Percentiles rank a stretch among this genome's conserved stretches.
phyloP scores from a whole-genome alignment of 1,284 basidiomycete species.

The Marasmius tenuissimus region DNA sequence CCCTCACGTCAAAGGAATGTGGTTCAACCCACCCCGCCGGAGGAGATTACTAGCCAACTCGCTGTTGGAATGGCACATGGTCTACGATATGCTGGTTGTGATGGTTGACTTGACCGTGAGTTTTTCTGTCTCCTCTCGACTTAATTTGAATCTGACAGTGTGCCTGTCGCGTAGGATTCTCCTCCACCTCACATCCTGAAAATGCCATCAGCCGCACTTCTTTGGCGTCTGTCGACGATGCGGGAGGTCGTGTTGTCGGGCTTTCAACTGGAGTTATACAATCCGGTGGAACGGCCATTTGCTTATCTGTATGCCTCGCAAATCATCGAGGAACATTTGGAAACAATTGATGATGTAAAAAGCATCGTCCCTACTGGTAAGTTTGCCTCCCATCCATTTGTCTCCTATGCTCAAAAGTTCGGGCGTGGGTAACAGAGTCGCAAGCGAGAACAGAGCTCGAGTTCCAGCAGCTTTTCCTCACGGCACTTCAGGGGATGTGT shows the following conservation, averaged over 20 bases:
- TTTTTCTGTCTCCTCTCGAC: constrained; percentile 26
- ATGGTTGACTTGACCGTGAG: constrained; percentile 33
- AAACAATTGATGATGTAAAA: constrained; percentile 50
- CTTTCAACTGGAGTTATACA: constrained; percentile 76
- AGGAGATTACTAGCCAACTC: constrained; percentile 64
- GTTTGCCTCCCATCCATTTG: constrained; percentile 5
- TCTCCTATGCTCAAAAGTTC: constrained; percentile 1
- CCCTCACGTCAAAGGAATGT: constrained; percentile 56
- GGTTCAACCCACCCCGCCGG: constrained; percentile 68
- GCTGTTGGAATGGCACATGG: constrained; percentile 59
- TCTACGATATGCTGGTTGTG: constrained; percentile 48
- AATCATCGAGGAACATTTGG: constrained; percentile 56
- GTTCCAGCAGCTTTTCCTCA: constrained; percentile 50
- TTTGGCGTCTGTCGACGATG: constrained; percentile 60
- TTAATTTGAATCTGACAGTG: background rate
- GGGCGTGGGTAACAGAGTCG: constrained; percentile 34
- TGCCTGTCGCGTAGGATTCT: constrained; percentile 4
- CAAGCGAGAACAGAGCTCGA: constrained; percentile 43
- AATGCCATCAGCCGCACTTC: constrained; percentile 46
- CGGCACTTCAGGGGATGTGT: constrained; percentile 54
- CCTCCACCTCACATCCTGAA: constrained; percentile 12
- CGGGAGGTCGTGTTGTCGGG: constrained; percentile 73
- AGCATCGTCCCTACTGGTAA: constrained; percentile 38
- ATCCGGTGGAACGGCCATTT: constrained; percentile 62
- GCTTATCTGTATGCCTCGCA: constrained; percentile 73